Conservation (phyloP, 2,329 filamentous ascomycete species). For the Sclerotinia nivalis region DNA sequence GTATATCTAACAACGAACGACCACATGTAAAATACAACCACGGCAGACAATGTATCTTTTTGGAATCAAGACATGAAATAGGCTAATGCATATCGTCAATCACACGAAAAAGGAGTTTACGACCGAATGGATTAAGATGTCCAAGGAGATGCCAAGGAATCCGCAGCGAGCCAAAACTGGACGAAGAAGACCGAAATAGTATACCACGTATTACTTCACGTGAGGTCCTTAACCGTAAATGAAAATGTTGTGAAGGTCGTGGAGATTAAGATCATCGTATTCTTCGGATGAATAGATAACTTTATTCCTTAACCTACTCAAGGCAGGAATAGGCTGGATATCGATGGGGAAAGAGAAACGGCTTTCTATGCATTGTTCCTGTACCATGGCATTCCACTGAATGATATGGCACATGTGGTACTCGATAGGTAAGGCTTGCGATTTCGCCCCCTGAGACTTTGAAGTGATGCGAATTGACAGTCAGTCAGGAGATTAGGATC, state of each 20-base stretch:
- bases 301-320: too few species aligned
- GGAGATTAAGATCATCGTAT: not conserved
- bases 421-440: too few species aligned
- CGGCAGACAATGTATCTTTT: not conserved
- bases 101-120: not conserved
- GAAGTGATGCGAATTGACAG: too few species aligned
- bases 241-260: not conserved
- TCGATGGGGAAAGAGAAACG: too few species aligned
- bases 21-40: not conserved
- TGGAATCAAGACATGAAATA: not conserved
- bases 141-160: slow-evolving; percentile 1
- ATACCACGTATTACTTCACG: not conserved
- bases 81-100: not conserved
- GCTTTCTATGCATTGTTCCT: too few species aligned
- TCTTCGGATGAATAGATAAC: not conserved
- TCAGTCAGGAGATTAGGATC: too few species aligned
- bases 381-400: too few species aligned
- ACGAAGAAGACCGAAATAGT: not conserved
- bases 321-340: too few species aligned
- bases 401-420: too few species aligned
- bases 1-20: too few species aligned
- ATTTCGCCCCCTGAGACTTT: too few species aligned
- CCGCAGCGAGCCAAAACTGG: not conserved
- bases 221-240: not conserved
- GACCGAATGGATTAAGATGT: too few species aligned